Evolutionary conservation across 306 rosid genomes (phyloP), one percentile per base, ranked within the genome.

Genomic region (Gastrolobium villosum): DNA sequence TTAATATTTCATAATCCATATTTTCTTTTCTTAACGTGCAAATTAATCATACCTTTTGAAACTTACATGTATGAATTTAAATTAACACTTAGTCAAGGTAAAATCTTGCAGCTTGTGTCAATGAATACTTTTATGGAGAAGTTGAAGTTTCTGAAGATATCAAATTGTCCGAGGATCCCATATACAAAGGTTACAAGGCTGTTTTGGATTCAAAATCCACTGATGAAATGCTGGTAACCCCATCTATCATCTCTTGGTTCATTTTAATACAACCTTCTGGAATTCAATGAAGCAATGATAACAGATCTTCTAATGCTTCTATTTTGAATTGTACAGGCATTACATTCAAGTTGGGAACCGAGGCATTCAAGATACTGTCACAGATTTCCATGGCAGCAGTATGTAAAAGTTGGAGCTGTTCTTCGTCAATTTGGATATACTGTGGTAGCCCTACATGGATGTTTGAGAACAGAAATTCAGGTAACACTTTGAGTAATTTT

Each of bases 261-360:
- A 69, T 49, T 79, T 71, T 60, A 41, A 9, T 63, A 15, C 53
- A 79, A 10, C 46, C 32, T 44, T 50, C 48, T n/a, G 40, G 50
- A 44, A 15, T 56, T 41, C 5, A 10, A 48, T 15, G 60, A 54
- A 74, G 48, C 46, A 30, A 3, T 35, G 31, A 37, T 30, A 57
- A 11, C 7, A 46, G 8, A 53, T 64, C 59, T 35, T 70, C n/a
- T 63, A 9, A 32, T 37, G 49, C 30, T 61, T 34, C 35, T 56
- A 4, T 62, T 74, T 31, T 72, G 79, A 72, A 75, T 54, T 78
- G 84, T 36, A 45, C 73, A 94, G 99, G 99, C 99, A 56, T 77
- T 89, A 31, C 84, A 92, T 77, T 96, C 99, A 84, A 95, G 98
- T 79, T 95, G 98, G 99, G 99, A 95, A 81, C 98, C 99, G 6